Percentiles rank a stretch among this genome's conserved stretches.
phyloP scores from a whole-genome alignment of 768 basidiomycete genomes.

The Galerina sulciceps region DNA sequence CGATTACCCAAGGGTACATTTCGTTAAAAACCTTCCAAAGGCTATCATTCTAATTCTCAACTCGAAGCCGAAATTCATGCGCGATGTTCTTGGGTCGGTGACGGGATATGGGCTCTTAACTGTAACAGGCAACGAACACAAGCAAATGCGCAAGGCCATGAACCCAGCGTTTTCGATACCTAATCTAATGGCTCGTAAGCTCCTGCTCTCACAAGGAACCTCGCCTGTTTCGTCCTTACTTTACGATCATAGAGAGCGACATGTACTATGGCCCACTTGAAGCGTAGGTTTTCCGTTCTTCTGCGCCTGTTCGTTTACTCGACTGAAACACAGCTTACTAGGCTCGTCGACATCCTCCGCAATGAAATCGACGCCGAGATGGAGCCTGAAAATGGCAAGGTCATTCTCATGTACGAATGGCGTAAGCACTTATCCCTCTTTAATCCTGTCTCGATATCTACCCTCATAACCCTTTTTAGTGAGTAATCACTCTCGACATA shows the following conservation, averaged over 20 bases:
- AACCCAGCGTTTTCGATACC: constrained; percentile 55
- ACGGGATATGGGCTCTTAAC: constrained; percentile 52
- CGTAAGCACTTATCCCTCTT: constrained; percentile 33
- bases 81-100: constrained; percentile 43
- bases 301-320: background rate
- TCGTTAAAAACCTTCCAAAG: background rate
- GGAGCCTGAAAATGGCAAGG: constrained; percentile 36
- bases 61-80: constrained; percentile 45
- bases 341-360: constrained; percentile 40
- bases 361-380: constrained; percentile 29
- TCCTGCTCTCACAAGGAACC: background rate
- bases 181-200: constrained; percentile 42
- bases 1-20: constrained; percentile 44
- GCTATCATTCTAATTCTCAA: background rate
- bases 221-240: background rate
- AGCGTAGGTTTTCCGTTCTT: constrained; percentile 30
- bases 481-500: constrained; percentile 57
- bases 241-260: constrained; percentile 42
- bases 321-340: background rate
- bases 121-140: constrained; percentile 52
- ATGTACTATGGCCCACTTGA: constrained; percentile 54
- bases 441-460: background rate
- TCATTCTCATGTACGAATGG: constrained; percentile 48
- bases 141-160: constrained; percentile 53
- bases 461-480: constrained; percentile 28